Evolutionary conservation across 2,329 filamentous ascomycete genomes (phyloP).

Genomic region (Fusarium pseudograminearum): DNA sequence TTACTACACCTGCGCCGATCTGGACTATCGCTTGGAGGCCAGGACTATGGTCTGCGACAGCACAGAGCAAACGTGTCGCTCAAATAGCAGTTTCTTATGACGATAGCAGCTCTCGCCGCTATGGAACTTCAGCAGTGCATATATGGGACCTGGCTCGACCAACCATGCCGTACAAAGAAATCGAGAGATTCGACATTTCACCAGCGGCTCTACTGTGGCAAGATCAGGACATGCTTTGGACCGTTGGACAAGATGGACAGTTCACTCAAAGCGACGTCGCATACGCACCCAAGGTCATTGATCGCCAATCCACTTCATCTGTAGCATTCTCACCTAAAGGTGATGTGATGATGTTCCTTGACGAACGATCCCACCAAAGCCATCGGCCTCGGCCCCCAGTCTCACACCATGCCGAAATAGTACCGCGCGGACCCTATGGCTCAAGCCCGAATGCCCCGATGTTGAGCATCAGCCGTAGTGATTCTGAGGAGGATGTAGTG

Average conservation of each 20-base stretch:
- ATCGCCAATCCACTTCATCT: slow-evolving; percentile 71
- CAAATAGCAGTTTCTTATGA: slow-evolving; percentile 74
- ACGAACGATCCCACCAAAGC: slow-evolving; percentile 63
- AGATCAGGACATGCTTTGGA: slow-evolving; percentile 74
- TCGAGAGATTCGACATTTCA: slow-evolving; percentile 69
- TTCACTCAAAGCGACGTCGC: slow-evolving; percentile 75
- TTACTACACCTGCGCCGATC: slow-evolving; percentile 71
- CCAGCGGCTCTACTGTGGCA: slow-evolving; percentile 72
- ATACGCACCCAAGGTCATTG: slow-evolving; percentile 72
- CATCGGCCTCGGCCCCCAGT: slow-evolving; percentile 57
- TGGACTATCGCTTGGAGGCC: slow-evolving; percentile 72
- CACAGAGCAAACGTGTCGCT: slow-evolving; percentile 69
- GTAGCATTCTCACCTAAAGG: slow-evolving; percentile 71
- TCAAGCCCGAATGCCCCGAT: slow-evolving; percentile 63
- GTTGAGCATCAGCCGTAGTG: slow-evolving; percentile 69
- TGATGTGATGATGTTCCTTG: slow-evolving; percentile 71
- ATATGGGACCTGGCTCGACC: slow-evolving; percentile 77
- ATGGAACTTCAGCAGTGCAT: slow-evolving; percentile 70
- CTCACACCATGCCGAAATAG: slow-evolving; percentile 51
- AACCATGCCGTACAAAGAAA: slow-evolving; percentile 74
- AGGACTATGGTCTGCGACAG: slow-evolving; percentile 73
- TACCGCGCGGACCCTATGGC: slow-evolving; percentile 58
- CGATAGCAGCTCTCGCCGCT: slow-evolving; percentile 64
- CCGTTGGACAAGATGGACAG: slow-evolving; percentile 69
- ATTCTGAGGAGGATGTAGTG: slow-evolving; percentile 74